Evolutionary conservation across 305 asterid species (phyloP).

Genomic region (Fraxinus latifolia): DNA sequence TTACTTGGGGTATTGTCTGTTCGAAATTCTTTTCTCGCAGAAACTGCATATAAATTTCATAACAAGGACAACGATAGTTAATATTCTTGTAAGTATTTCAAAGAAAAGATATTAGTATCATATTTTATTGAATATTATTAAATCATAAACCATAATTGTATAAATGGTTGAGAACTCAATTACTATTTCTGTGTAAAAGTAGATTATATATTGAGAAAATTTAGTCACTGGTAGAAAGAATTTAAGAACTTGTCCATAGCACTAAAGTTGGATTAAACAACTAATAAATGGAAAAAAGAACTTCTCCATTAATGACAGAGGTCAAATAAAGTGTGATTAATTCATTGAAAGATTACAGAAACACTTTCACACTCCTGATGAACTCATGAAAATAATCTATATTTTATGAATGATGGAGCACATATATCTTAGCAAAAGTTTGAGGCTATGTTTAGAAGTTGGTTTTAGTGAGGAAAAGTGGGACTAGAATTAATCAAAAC

Average conservation of each 20-base stretch:
- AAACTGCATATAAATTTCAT: slow-evolving; percentile 39
- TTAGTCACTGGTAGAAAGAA: not conserved
- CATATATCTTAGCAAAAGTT: not conserved
- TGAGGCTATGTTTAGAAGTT: not conserved
- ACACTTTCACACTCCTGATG: not conserved
- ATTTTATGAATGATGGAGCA: not conserved
- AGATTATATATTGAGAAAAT: not conserved
- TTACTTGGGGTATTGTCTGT: slow-evolving; percentile 65
- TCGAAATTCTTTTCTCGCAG: slow-evolving; percentile 65
- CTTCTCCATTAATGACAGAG: not conserved
- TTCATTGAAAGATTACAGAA: not conserved
- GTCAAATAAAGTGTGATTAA: not conserved
- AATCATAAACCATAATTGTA: not conserved
- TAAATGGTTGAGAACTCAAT: not conserved
- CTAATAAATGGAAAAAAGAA: not conserved
- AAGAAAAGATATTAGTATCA: not conserved
- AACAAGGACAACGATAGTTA: not conserved
- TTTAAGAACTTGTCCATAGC: not conserved
- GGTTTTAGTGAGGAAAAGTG: not conserved
- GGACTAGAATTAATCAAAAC: not conserved
- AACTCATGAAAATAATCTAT: not conserved
- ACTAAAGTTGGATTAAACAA: not conserved
- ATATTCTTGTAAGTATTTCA: not conserved
- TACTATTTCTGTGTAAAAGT: not conserved
- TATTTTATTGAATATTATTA: not conserved